Conservation (phyloP, 495 filamentous ascomycete species). For the Aspergillus sclerotioniger region DNA sequence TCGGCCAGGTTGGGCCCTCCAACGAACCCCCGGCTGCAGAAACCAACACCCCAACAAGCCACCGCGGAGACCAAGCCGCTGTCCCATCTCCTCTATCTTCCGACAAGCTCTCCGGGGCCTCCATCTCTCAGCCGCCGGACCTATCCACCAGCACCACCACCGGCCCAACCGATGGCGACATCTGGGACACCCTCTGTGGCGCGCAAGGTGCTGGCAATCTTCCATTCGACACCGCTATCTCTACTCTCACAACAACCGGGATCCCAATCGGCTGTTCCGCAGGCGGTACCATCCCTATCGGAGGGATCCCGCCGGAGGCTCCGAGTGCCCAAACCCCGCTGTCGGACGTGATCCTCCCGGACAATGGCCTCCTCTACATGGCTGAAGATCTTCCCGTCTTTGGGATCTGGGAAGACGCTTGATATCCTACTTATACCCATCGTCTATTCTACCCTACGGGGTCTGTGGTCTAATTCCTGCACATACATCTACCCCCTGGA, state of each 20-base stretch:
- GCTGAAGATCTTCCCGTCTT: constrained; percentile 40
- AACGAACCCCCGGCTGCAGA: constrained; percentile 21
- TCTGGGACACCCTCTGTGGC: constrained; percentile 37
- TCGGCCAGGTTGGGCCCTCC: constrained; percentile 33
- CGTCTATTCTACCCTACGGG: background rate
- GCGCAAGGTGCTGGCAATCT: constrained; percentile 26
- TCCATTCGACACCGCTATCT: constrained; percentile 45
- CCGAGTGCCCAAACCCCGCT: constrained; percentile 35
- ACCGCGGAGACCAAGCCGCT: constrained; percentile 13
- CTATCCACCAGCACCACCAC: constrained; percentile 14
- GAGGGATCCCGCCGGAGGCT: background rate
- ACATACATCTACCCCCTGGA: no score
- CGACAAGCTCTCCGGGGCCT: constrained; percentile 18
- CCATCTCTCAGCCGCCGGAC: constrained; percentile 12
- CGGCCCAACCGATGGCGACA: constrained; percentile 21
- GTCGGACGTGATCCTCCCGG: constrained; percentile 41
- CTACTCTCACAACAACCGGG: constrained; percentile 48
- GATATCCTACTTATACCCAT: background rate
- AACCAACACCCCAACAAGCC: constrained; percentile 14
- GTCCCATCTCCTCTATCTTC: constrained; percentile 30
- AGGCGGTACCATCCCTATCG: constrained; percentile 35
- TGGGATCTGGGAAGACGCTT: constrained; percentile 38
- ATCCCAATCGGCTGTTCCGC: constrained; percentile 42
- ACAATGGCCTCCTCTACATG: constrained; percentile 42
- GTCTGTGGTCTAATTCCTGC: no score